Percentiles rank a stretch among this genome's conserved stretches.
Conservation (phyloP, 1,284 basidiomycete species). For the Athelia sp. region DNA sequence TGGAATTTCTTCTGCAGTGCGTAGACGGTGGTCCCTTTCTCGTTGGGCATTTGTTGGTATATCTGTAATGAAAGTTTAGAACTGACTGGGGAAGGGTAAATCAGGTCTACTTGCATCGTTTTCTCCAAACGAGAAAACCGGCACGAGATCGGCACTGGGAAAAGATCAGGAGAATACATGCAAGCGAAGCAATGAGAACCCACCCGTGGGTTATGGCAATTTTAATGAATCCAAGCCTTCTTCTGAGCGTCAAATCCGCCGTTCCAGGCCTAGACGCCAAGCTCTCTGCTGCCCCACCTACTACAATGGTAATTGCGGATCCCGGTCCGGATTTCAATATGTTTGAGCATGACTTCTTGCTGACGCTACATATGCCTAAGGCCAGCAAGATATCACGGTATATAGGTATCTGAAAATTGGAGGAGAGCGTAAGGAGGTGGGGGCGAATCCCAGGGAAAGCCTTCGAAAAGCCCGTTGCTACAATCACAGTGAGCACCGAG, state of each 20-base stretch:
- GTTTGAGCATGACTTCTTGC: slow-evolving; percentile 84
- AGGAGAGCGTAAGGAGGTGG: slow-evolving; percentile 86
- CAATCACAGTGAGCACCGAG: background rate
- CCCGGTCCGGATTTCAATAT: slow-evolving; percentile 76
- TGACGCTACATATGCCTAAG: slow-evolving; percentile 90
- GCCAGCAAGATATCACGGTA: slow-evolving; percentile 89
- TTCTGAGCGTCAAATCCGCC: slow-evolving; percentile 86
- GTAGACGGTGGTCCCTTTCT: slow-evolving; percentile 88
- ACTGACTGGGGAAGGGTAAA: background rate
- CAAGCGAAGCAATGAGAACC: slow-evolving; percentile 15
- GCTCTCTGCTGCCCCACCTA: slow-evolving; percentile 95
- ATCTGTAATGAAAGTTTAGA: slow-evolving; percentile 48
- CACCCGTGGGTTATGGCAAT: slow-evolving; percentile 91
- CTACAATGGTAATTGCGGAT: slow-evolving; percentile 87
- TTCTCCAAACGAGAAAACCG: slow-evolving; percentile 96
- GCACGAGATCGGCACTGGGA: slow-evolving; percentile 82
- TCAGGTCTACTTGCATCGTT: slow-evolving; percentile 77
- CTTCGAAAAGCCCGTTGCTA: slow-evolving; percentile 88
- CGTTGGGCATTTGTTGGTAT: slow-evolving; percentile 93
- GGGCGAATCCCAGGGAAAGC: slow-evolving; percentile 90
- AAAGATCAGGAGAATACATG: slow-evolving; percentile 1
- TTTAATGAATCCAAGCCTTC: slow-evolving; percentile 91
- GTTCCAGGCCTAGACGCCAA: slow-evolving; percentile 93
- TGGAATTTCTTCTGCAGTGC: slow-evolving; percentile 88
- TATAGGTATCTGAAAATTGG: slow-evolving; percentile 90